Base-by-base conservation (phyloP, 176 grass and related monocot species). In the Panicum miliaceum region DNA sequence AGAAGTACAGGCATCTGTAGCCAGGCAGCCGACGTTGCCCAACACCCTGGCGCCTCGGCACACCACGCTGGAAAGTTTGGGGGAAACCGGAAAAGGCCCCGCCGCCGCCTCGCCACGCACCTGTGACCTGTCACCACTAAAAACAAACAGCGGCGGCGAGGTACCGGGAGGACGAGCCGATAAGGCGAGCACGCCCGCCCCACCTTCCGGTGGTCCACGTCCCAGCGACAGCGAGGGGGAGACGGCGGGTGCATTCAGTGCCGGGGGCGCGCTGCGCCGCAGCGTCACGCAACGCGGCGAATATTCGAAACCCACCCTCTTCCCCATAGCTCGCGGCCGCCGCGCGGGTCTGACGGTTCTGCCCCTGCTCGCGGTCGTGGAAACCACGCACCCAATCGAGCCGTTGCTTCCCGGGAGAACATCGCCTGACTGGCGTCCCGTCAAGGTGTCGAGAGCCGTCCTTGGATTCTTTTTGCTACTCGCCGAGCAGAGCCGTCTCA, bases 261-360 rank as follows among this genome's bases (percentile, higher is more conserved):
- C 29, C 23, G 54, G 51, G 42, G 6, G 42, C 42, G 5, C 3
- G 18, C 64, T 15, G 3, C 56, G 13, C 81, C 26, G 48, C 19
- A 12, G 69, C 76, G 52, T 74, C 59, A 80, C 56, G 59, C 45
- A 6, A 10, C 40, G 5, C 23, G 14, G 32, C 56, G 84, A 86
- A 85, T 89, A 89, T 89, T 89, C 77, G 52, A 89, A 85, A 70
- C 51, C 80, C 15, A 58, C 25, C 54, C 3, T 47, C n/a, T 29
- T 38, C 37, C 86, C 27, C 68, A 40, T 40, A 1, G 18, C 67
- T 56, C 81, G 36, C 81, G 81, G 34, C 35, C 63, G 64, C 42
- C 16, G 5, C 12, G 52, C 2, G 61, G 0, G 8, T 46, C 41
- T 82, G 75, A 85, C 78, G 36, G 0, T 35, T 46, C 53, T 82